Conservation (phyloP, 1,139 yeast species). For the Candida sp. region DNA sequence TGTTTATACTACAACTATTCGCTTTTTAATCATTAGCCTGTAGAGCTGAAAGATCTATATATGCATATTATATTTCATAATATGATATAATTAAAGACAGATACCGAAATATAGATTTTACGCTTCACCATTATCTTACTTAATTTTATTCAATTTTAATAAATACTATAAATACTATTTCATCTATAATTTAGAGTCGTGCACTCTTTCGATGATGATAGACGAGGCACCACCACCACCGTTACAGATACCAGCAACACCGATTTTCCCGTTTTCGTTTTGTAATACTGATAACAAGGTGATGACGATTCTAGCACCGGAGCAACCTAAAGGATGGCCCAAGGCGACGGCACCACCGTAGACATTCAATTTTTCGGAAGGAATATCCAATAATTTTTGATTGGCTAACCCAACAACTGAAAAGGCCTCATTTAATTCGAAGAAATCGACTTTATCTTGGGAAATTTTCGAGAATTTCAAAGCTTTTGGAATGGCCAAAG, state of each 20-base stretch:
- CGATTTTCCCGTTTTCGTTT: conserved; percentile 85
- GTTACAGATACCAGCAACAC: conserved; percentile 95
- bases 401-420: conserved; percentile 94
- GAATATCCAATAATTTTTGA: conserved; percentile 66
- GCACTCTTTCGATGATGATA: conserved; percentile 24
- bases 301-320: conserved; percentile 93
- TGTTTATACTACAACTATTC: no score
- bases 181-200: conserved; percentile 21
- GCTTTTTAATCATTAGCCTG: no score
- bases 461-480: conserved; percentile 76
- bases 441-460: conserved; percentile 63
- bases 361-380: conserved; percentile 73
- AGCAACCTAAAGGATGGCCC: conserved; percentile 97
- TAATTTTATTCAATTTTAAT: no score
- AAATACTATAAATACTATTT: no score
- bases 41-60: no score
- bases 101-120: no score
- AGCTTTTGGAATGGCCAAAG: conserved; percentile 93
- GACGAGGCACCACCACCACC: conserved; percentile 98
- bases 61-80: no score
- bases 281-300: conserved; percentile 73
- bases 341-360: conserved; percentile 99
- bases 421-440: conserved; percentile 96
- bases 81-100: no score
- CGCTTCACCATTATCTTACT: no score